Evolutionary conservation across 2,329 filamentous ascomycete genomes (phyloP), one percentile per base, ranked within the genome.

Genomic region (Drechslera avenae): DNA sequence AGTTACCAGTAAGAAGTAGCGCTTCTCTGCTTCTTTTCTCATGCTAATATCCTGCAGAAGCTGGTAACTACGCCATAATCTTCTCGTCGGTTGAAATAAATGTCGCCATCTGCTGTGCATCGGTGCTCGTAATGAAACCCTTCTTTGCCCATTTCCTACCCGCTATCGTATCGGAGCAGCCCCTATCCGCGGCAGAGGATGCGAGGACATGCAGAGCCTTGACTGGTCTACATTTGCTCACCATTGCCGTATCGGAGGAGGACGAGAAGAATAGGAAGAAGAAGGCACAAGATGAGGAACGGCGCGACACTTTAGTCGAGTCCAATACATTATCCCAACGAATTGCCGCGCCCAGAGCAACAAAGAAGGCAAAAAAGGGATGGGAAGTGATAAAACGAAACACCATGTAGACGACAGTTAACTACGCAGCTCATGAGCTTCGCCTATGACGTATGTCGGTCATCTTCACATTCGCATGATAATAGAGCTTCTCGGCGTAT

Each of bases 101-200:
- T 41, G 66, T 76, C 1, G 74, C 75, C 18, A 76, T 79, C 55
- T 71, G 75, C 4, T 79, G 75, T 57, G 75, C 76, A 9, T 78
- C 72, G 2, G 52, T 79, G 14, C 61, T 78, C 1, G 73, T 76
- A 2, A 67, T 79, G 53, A 78, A 76, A 43, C 75, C 74, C 5
- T 61, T 78, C 7, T 50, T 78, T 44, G 57, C 63, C 6, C 67
- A 62, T 13, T 52, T 71, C 35, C 69, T 73, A 16, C 76, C 76
- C 1, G 54, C 54, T 2, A 45, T 75, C 17, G 50, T 71, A 17
- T 46, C 53, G 4, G 59, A 61, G 17, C 52, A 59, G 17, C 46
- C 54, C 2, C 23, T 55, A 12, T 56, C 62, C 33, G 57, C 57
- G 21, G 51, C 51, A 13, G 57, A 63, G 34, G 55, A 63, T 31